phyloP scores from a whole-genome alignment of 768 basidiomycete genomes.

The Xerocomellus intermedius region DNA sequence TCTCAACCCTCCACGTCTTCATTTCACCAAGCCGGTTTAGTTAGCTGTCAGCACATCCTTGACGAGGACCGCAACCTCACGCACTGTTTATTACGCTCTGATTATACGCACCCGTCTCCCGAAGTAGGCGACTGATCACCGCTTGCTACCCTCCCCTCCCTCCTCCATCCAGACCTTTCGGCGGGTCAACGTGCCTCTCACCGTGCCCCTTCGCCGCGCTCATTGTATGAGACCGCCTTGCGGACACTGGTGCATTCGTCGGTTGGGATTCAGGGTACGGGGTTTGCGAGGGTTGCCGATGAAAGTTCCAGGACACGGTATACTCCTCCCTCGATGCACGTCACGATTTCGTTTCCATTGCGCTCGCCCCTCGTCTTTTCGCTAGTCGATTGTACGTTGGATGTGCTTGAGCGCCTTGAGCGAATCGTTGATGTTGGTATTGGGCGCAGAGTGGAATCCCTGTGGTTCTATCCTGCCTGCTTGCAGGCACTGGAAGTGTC shows the following conservation, averaged over 20 bases:
- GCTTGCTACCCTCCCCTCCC: conserved; percentile 31
- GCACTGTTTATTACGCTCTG: conserved; percentile 46
- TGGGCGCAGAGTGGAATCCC: conserved; percentile 8
- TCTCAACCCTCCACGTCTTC: conserved; percentile 30
- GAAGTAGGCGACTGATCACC: conserved; percentile 47
- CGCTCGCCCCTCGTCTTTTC: conserved; percentile 31
- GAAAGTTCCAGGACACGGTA: conserved; percentile 19
- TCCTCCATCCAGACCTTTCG: conserved; percentile 15
- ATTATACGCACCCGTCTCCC: conserved; percentile 34
- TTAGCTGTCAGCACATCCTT: conserved; percentile 25
- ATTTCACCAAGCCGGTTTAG: conserved; percentile 24
- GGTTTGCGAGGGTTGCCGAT: conserved; percentile 26
- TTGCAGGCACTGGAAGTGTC: conserved; percentile 27
- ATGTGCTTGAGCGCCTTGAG: conserved; percentile 26
- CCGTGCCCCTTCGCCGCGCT: conserved; percentile 17
- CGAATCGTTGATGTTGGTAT: conserved; percentile 9
- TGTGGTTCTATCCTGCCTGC: conserved; percentile 18
- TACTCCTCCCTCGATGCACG: background rate
- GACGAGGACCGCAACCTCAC: conserved; percentile 25
- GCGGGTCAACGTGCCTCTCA: conserved; percentile 27
- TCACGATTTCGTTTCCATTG: conserved; percentile 12
- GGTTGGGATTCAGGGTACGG: conserved; percentile 27
- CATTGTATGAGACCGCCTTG: conserved; percentile 37
- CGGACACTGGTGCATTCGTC: conserved; percentile 23
- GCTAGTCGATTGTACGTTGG: conserved; percentile 38